These are phyloP conservation scores for Pyrenophora tritici-repentis DNA, from an alignment of 2,329 filamentous ascomycete genomes.

Conservation along the genomic window DNA sequence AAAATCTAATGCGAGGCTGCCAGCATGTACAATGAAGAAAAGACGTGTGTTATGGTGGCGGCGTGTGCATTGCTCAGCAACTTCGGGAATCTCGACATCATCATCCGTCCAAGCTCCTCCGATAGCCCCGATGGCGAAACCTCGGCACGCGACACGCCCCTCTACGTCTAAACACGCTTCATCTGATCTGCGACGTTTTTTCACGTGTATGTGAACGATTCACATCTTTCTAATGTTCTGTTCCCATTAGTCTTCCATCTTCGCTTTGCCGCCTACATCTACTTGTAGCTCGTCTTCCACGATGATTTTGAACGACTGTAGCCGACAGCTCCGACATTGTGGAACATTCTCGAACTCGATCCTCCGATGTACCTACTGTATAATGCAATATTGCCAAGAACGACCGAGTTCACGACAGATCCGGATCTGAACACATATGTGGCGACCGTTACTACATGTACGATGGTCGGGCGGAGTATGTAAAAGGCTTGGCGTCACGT, in stretches of 20 bases:
- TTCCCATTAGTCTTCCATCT: too few species aligned
- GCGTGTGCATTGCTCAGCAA: constrained; percentile 28
- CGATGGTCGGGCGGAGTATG: too few species aligned
- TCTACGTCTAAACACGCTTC: neutral
- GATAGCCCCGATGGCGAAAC: constrained; percentile 22
- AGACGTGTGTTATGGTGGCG: constrained; percentile 16
- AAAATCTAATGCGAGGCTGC: constrained; percentile 10
- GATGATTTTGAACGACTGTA: neutral
- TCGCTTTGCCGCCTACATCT: neutral
- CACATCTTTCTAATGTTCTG: too few species aligned
- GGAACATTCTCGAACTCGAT: constrained; percentile 12
- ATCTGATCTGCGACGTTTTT: neutral
- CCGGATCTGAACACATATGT: too few species aligned
- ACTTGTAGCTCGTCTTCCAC: too few species aligned
- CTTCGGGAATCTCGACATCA: constrained; percentile 32
- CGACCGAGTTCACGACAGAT: neutral
- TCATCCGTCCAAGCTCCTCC: constrained; percentile 29
- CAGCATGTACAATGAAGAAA: constrained; percentile 15
- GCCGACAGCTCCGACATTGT: constrained; percentile 1
- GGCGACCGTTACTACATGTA: too few species aligned
- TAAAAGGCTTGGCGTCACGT: too few species aligned
- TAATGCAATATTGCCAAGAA: neutral
- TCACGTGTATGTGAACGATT: neutral
- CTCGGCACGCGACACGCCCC: constrained; percentile 13
- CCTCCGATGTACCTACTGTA: too few species aligned